Base-by-base conservation (phyloP, 116 monocot species). In the Cymodocea nodosa region DNA sequence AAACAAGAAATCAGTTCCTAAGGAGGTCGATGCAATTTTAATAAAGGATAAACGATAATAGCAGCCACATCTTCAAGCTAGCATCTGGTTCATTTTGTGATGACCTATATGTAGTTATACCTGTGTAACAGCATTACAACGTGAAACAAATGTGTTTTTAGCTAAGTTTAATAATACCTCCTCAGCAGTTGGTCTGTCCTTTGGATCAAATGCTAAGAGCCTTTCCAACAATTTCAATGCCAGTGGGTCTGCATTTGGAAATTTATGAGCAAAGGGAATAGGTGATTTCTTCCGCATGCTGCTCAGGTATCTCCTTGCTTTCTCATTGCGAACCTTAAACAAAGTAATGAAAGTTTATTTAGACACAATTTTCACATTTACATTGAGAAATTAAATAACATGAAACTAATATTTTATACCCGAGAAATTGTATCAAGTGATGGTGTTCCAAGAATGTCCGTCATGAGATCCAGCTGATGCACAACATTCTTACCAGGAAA, bases 141-240 rank as follows among this genome's bases (percentile, higher is more conserved):
- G 20, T 57, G 20, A 13, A 9, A 11, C 20, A 23, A 24, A 2
- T 57, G 7, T 44, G 13, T 23, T 57, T 23, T 6, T 22, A 24
- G 44, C 23, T 57, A 20, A 57, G 3, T 37, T 30, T 30, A n/a
- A 7, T 50, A 64, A 60, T 72, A 89, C 93, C 87, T 95, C 87
- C 66, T 87, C 87, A 67, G 94, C 94, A 64, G 94, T 90, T 52
- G 87, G 94, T 8, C 94, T 79, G 23, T 95, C 83, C 74, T 87
- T 95, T 2, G 94, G 94, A 71, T 95, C 94, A 87, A 95, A 95
- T 52, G 90, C 90, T 66, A 95, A 72, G 51, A 95, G 87, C 68
- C 79, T 84, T 65, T 81, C 83, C 74, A 95, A 81, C 35, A 95
- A 72, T 65, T 87, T 87, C 23, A 95, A 70, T 8, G 85, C 90